These are phyloP conservation scores for Colletotrichum shisoi DNA, from an alignment of 2,329 filamentous ascomycete species.

Conservation along the genomic window DNA sequence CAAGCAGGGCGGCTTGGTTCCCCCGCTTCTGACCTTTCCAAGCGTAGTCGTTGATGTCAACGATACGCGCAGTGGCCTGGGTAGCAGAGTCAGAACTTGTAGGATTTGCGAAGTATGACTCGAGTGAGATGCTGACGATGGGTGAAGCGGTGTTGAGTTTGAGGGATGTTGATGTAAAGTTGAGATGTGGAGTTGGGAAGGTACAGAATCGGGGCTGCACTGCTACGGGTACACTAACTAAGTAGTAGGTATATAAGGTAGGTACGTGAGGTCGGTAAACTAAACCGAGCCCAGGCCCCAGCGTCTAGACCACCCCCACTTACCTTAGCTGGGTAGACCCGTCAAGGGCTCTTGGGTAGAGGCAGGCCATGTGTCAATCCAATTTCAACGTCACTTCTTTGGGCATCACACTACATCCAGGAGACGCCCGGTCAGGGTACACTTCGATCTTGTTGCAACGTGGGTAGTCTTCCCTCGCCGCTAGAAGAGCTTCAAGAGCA, in stretches of 20 bases:
- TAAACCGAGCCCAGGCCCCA: slow-evolving; percentile 1
- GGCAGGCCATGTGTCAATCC: slow-evolving; percentile 12
- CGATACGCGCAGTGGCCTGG: not conserved
- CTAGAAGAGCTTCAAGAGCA: not conserved
- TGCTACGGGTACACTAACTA: too few relatives aligned
- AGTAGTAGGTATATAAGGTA: too few relatives aligned
- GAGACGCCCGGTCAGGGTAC: not conserved
- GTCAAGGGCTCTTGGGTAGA: not conserved
- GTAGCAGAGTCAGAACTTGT: not conserved
- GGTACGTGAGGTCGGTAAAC: slow-evolving; percentile 1
- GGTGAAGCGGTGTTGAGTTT: slow-evolving; percentile 6
- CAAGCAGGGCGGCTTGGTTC: slow-evolving; percentile 8
- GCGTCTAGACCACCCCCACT: slow-evolving; percentile 19
- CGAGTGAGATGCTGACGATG: not conserved
- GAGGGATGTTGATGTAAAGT: slow-evolving; percentile 20
- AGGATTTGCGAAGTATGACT: not conserved
- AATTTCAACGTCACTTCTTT: slow-evolving; percentile 8
- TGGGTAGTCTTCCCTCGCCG: not conserved
- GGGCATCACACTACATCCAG: too few relatives aligned
- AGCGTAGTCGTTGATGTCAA: not conserved
- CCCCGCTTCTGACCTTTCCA: not conserved
- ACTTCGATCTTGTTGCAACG: not conserved
- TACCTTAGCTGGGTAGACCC: slow-evolving; percentile 3
- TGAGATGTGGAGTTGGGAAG: slow-evolving; percentile 18
- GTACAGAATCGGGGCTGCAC: slow-evolving; percentile 13